Evolutionary conservation across 1,139 yeast species (phyloP), one percentile per base, ranked within the genome.

Genomic region (Eremothecium coryli): DNA sequence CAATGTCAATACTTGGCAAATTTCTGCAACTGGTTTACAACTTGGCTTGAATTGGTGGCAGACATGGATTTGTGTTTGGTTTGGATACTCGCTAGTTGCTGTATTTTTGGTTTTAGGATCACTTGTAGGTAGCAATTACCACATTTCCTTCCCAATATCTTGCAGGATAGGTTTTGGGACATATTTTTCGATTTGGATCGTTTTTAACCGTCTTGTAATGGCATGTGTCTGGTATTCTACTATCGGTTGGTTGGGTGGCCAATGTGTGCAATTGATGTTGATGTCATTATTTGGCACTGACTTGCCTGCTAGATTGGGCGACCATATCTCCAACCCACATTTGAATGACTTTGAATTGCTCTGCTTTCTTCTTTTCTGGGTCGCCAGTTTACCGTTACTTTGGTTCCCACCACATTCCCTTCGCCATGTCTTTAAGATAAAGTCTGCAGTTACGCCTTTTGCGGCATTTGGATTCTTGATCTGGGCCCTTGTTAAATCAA

Each of bases 1-100:
- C 62, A 84, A 84, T 56, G 76, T 84, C 49, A 82, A 81, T 56
- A 82, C 95, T 10, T 82, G 93, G 88, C 88, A 82, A 61, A 82
- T 84, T 50, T 93, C 93, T 5, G 76, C 90, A 3, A 79, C 93
- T 1, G 93, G 93, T 44, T 76, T 79, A 39, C 65, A 64, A 35
- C 69, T 71, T 27, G 90, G 90, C 5, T 62, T 84, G 61, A 72
- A 76, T 9, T 82, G 93, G 93, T 82, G 93, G 90, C 86, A 76
- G 56, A 76, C 82, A 3, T 84, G 93, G 93, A 58, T 82, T 28
- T 72, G 88, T 3, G 85, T 84, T 12, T 81, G 93, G 90, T 46
- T 75, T 12, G 85, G 85, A n/a, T 76, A 76, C 56, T 50, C 68
- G 25, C 55, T 76, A 31, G 75, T 77, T 41, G 80, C 80, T 41